Percentiles rank a stretch among this genome's conserved stretches.
Evolutionary conservation across 2,329 filamentous ascomycete genomes (phyloP).

Genomic region (Beauveria sp.): DNA sequence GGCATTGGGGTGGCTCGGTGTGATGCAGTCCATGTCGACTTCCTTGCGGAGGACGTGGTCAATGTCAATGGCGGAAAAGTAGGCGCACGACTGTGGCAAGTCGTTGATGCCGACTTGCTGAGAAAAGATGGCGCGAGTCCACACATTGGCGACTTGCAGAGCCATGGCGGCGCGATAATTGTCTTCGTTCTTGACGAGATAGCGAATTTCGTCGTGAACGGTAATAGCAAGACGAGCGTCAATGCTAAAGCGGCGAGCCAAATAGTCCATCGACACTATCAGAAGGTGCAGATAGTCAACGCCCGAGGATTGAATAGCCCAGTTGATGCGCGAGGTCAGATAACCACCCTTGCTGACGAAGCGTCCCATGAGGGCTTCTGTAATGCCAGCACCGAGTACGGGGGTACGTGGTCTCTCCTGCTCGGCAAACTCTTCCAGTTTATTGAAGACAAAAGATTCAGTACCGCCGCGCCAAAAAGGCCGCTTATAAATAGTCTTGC

Average conservation of each 20-base stretch:
- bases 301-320: slow-evolving; percentile 96
- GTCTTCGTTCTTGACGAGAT: slow-evolving; percentile 78
- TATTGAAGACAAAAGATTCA: slow-evolving; percentile 97
- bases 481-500: slow-evolving; percentile 62
- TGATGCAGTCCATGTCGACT: slow-evolving; percentile 95
- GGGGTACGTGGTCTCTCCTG: slow-evolving; percentile 87
- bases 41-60: slow-evolving; percentile 95
- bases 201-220: slow-evolving; percentile 95
- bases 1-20: slow-evolving; percentile 69
- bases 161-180: slow-evolving; percentile 88
- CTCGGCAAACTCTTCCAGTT: slow-evolving; percentile 93
- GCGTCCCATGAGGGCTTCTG: slow-evolving; percentile 83
- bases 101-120: slow-evolving; percentile 96
- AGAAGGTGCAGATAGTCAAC: slow-evolving; percentile 95
- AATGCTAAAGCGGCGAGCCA: slow-evolving; percentile 78
- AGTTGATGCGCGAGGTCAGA: slow-evolving; percentile 95
- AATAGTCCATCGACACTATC: slow-evolving; percentile 89
- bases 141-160: slow-evolving; percentile 86
- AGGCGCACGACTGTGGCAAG: slow-evolving; percentile 87
- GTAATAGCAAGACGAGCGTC: slow-evolving; percentile 82
- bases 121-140: slow-evolving; percentile 95
- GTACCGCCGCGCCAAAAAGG: slow-evolving; percentile 94
- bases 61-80: slow-evolving; percentile 92
- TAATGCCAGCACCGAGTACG: slow-evolving; percentile 89
- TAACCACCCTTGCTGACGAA: slow-evolving; percentile 86